These are phyloP conservation scores for Botrytis hyacinthi DNA, from an alignment of 2,329 filamentous ascomycete genomes.

Conservation along the genomic window DNA sequence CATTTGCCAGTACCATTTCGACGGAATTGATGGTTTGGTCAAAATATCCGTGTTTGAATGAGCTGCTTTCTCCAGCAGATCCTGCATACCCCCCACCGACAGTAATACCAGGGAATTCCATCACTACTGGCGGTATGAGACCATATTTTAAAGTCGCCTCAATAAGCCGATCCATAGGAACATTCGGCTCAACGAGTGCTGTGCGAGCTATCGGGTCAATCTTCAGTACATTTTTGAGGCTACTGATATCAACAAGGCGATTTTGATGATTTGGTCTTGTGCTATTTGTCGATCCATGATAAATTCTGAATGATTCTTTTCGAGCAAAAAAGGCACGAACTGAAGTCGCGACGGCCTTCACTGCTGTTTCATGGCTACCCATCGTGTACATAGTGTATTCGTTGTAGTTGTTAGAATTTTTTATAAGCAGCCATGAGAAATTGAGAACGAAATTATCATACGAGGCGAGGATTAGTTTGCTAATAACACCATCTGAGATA, in stretches of 20 bases:
- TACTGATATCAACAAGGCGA: slow-evolving; percentile 45
- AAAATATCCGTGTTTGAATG: slow-evolving; percentile 64
- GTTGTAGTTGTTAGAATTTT: neutral
- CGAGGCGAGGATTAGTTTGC: no score
- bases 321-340: slow-evolving; percentile 38
- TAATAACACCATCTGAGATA: neutral
- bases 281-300: slow-evolving; percentile 55
- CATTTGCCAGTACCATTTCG: slow-evolving; percentile 61
- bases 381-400: slow-evolving; percentile 17
- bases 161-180: slow-evolving; percentile 63
- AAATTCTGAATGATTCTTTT: slow-evolving; percentile 47
- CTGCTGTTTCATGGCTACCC: slow-evolving; percentile 42
- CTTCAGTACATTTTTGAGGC: slow-evolving; percentile 45
- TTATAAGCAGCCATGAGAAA: neutral
- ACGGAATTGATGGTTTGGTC: slow-evolving; percentile 59
- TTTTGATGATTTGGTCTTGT: slow-evolving; percentile 42
- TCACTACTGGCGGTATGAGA: slow-evolving; percentile 61
- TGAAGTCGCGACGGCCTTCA: slow-evolving; percentile 45
- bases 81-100: slow-evolving; percentile 64
- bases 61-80: slow-evolving; percentile 64
- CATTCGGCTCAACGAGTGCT: slow-evolving; percentile 62
- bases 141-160: slow-evolving; percentile 52
- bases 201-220: slow-evolving; percentile 44
- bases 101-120: slow-evolving; percentile 70
- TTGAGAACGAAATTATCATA: neutral